Evolutionary conservation across 1,284 basidiomycete genomes (phyloP).

Genomic region (Puccinia novopanici): DNA sequence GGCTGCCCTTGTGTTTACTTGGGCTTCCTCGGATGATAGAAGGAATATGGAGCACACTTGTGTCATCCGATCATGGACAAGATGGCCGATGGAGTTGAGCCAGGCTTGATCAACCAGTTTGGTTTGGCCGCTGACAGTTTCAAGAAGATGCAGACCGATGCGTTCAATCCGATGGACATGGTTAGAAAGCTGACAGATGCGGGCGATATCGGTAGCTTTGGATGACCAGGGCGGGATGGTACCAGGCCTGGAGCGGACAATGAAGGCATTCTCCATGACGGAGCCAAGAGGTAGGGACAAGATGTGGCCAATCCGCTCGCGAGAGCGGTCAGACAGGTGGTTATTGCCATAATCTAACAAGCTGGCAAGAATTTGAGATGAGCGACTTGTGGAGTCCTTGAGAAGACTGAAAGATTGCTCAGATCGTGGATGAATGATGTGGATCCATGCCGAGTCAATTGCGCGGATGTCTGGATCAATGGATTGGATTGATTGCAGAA

Average conservation of each 20-base stretch:
- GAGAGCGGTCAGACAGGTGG: constrained; percentile 14
- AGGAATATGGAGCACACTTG: constrained; percentile 70
- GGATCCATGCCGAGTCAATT: constrained; percentile 39
- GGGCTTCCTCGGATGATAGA: constrained; percentile 67
- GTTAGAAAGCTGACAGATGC: constrained; percentile 74
- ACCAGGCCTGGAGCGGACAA: constrained; percentile 63
- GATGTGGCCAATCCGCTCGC: constrained; percentile 13
- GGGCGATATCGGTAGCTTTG: constrained; percentile 94
- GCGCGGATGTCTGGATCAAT: constrained; percentile 30
- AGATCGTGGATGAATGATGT: constrained; percentile 41
- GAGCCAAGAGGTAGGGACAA: constrained; percentile 16
- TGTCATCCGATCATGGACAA: constrained; percentile 96
- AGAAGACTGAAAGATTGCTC: constrained; percentile 15
- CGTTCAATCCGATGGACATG: constrained; percentile 80
- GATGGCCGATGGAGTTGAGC: constrained; percentile 62
- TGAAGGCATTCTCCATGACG: constrained; percentile 1
- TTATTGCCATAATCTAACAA: constrained; percentile 35
- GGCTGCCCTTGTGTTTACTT: constrained; percentile 62
- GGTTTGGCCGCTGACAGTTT: constrained; percentile 12
- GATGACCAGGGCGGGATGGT: constrained; percentile 93
- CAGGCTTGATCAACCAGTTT: constrained; percentile 25
- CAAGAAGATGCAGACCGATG: constrained; percentile 73
- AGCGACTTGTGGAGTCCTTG: background rate
- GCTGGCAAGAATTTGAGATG: constrained; percentile 32
- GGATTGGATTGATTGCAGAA: constrained; percentile 27